phyloP scores from a whole-genome alignment of 768 basidiomycete genomes.

The Pleurotus sapidus region DNA sequence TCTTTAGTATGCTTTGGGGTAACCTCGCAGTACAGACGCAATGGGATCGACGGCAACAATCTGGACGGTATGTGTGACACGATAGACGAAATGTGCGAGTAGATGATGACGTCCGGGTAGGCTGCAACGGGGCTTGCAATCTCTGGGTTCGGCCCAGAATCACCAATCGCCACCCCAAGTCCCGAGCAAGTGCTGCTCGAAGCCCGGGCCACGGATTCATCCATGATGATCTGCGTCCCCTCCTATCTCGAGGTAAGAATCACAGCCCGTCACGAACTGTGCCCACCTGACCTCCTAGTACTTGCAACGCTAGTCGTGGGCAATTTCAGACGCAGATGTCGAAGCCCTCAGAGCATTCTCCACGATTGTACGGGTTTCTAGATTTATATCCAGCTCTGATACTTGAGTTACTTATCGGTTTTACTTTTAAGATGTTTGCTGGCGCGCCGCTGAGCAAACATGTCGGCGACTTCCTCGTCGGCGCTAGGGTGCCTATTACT shows the following conservation, averaged over 20 bases:
- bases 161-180: constrained; percentile 13
- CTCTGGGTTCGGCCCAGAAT: constrained; percentile 20
- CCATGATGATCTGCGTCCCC: constrained; percentile 13
- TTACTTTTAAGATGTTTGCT: too few species aligned
- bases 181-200: constrained; percentile 15
- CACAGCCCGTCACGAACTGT: too few species aligned
- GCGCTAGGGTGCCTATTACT: too few species aligned
- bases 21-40: constrained; percentile 16
- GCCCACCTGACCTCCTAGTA: background rate
- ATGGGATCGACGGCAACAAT: constrained; percentile 11
- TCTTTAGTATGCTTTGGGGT: too few species aligned
- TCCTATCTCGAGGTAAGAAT: constrained; percentile 19
- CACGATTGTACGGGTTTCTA: too few species aligned
- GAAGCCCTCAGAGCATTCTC: background rate
- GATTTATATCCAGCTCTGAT: too few species aligned
- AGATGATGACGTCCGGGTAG: too few species aligned
- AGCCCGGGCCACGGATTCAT: constrained; percentile 6
- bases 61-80: constrained; percentile 10
- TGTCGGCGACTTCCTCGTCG: too few species aligned
- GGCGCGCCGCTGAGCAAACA: too few species aligned
- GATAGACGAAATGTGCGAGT: background rate
- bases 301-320: constrained; percentile 17
- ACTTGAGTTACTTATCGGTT: too few species aligned
- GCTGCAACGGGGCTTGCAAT: constrained; percentile 10
- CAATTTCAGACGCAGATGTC: constrained; percentile 8